Conservation (phyloP, 108 stramenopile genomes). For the Mediolabrus comicus region DNA sequence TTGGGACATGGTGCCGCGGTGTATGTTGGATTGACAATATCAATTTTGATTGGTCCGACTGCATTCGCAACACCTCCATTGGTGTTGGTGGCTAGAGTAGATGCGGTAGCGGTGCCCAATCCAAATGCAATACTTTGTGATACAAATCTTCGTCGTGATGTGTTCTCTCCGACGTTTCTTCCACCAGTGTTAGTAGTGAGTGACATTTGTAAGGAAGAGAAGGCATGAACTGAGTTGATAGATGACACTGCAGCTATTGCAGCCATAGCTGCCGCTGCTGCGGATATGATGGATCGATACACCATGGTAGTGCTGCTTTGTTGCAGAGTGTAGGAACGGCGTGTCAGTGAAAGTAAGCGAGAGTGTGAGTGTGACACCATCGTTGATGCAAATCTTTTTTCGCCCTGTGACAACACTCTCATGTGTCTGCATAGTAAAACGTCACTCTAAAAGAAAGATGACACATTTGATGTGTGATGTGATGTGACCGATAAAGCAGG, state of each 20-base stretch:
- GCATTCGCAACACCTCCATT: constrained; percentile 53
- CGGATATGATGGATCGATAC: neutral
- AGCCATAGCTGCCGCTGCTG: neutral
- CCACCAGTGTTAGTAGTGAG: neutral
- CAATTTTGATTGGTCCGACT: constrained; percentile 86
- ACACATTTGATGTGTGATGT: no score
- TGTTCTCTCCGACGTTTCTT: neutral
- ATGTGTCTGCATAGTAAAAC: no score
- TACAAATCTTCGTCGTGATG: constrained; percentile 26
- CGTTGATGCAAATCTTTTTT: no score
- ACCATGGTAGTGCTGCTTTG: neutral
- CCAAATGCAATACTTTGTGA: constrained; percentile 20
- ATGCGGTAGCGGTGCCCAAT: constrained; percentile 14
- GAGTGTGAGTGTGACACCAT: no score
- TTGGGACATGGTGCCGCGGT: constrained; percentile 76
- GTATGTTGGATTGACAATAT: constrained; percentile 70
- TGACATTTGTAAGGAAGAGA: neutral
- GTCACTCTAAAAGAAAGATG: no score
- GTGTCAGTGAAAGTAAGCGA: no score
- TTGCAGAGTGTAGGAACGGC: no score
- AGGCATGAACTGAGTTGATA: neutral
- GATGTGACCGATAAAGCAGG: no score
- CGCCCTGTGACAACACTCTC: no score
- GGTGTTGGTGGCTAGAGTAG: neutral
- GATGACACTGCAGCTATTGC: no score